phyloP scores from a whole-genome alignment of 495 filamentous ascomycete species.

The Podospora fimiseda region DNA sequence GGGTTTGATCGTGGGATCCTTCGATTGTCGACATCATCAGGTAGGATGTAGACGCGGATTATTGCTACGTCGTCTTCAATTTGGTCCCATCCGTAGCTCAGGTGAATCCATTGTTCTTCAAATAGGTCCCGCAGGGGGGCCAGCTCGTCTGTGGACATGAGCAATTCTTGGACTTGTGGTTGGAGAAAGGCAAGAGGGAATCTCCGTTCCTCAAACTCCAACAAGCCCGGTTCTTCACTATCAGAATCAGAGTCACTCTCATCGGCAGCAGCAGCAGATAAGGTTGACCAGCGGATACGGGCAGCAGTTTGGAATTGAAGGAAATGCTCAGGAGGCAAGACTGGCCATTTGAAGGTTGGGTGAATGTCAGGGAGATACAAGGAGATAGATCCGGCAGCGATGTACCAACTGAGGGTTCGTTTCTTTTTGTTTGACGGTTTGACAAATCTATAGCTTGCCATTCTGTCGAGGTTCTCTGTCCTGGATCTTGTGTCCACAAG shows the following conservation, averaged over 20 bases:
- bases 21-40: slow-evolving; percentile 55
- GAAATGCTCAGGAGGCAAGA: neutral
- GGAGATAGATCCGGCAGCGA: neutral
- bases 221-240: neutral
- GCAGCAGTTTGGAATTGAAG: neutral
- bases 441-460: no score
- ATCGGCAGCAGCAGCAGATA: neutral
- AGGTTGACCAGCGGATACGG: no score
- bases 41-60: slow-evolving; percentile 59
- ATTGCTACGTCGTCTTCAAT: slow-evolving; percentile 32
- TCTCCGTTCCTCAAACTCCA: neutral
- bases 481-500: no score
- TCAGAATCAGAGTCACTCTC: neutral
- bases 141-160: slow-evolving; percentile 27
- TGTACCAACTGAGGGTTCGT: neutral
- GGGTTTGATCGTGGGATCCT: slow-evolving; percentile 38
- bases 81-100: slow-evolving; percentile 36
- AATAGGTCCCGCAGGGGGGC: slow-evolving; percentile 20
- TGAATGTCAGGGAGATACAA: neutral
- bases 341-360: neutral
- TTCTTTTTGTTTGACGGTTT: no score
- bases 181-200: slow-evolving; percentile 10
- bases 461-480: no score
- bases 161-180: slow-evolving; percentile 20
- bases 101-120: neutral